phyloP scores from a whole-genome alignment of 2,329 filamentous ascomycete genomes.

The Botrytis squamosa region DNA sequence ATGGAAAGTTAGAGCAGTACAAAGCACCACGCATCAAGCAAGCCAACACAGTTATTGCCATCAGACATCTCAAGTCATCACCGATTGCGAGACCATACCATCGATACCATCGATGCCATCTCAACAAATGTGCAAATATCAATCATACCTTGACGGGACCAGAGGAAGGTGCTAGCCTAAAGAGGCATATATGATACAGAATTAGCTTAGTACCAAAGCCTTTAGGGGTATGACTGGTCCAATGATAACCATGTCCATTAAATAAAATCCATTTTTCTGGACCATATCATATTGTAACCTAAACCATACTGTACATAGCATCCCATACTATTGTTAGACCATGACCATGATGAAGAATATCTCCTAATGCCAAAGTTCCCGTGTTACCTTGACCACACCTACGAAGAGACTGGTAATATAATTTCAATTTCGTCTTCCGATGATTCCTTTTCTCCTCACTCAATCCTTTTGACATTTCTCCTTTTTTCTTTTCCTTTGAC shows the following conservation, averaged over 20 bases:
- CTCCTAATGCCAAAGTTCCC: neutral
- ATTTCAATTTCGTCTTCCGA: neutral
- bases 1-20: neutral
- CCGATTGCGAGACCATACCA: neutral
- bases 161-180: neutral
- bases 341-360: neutral
- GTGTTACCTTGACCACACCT: neutral
- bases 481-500: neutral
- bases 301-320: neutral
- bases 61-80: conserved; percentile 10
- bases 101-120: neutral
- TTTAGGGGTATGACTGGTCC: too few species aligned
- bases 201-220: too few species aligned
- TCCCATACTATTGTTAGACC: neutral
- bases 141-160: neutral
- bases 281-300: neutral
- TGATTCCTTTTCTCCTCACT: neutral
- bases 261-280: too few species aligned
- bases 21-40: neutral
- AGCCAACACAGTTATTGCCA: neutral
- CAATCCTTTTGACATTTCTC: neutral
- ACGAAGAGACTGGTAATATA: neutral
- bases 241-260: too few species aligned
- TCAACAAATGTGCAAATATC: neutral
- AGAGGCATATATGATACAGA: too few species aligned